These are phyloP conservation scores for Chlorella sp. DNA, from an alignment of 139 green algal genomes.

Conservation along the genomic window DNA sequence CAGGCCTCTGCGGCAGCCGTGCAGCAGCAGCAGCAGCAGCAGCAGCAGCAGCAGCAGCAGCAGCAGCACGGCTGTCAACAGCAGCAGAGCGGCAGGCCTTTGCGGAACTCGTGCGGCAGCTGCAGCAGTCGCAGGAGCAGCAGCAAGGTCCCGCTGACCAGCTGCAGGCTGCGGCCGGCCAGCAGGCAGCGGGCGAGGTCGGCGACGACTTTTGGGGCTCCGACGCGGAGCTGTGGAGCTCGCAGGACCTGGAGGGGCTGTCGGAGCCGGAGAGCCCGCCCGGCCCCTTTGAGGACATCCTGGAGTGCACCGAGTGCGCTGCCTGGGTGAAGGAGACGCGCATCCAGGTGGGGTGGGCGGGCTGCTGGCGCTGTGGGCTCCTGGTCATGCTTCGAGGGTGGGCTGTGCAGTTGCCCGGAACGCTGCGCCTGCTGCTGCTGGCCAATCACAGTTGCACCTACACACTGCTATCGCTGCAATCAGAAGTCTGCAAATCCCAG, in stretches of 20 bases:
- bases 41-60: background rate
- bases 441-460: too few species aligned
- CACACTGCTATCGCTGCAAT: too few species aligned
- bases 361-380: too few species aligned
- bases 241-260: too few species aligned
- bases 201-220: too few species aligned
- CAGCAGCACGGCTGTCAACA: too few species aligned
- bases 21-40: constrained; percentile 24
- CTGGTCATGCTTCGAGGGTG: too few species aligned
- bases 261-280: background rate
- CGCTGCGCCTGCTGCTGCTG: too few species aligned
- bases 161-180: background rate
- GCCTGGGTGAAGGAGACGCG: background rate
- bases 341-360: background rate
- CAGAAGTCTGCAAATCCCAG: background rate
- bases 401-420: too few species aligned
- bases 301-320: constrained; percentile 14
- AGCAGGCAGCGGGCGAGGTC: too few species aligned
- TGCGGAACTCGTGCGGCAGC: background rate
- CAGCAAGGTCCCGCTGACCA: background rate
- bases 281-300: constrained; percentile 3
- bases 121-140: background rate
- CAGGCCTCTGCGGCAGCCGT: background rate
- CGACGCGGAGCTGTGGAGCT: background rate
- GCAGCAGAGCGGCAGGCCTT: too few species aligned